Evolutionary conservation across 805 yeast species (phyloP).

Genomic region (Starmerella potacharoeniae): DNA sequence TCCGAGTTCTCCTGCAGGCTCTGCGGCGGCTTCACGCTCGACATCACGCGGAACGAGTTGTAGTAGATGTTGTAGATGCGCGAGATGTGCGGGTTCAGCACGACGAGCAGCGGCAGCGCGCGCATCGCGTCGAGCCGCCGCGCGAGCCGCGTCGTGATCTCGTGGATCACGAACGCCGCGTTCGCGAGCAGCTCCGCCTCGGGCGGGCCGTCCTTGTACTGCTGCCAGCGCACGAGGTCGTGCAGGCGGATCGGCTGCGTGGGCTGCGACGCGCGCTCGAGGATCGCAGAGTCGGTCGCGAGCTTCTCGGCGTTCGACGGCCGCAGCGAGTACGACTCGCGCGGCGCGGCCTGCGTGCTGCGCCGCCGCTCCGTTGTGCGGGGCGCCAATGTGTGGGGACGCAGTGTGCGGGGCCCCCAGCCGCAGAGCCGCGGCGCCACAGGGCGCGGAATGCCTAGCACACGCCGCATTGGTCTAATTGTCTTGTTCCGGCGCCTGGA

Average conservation of each 20-base stretch:
- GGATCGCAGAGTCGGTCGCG: conserved; percentile 19
- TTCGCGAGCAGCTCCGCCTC: conserved; percentile 25
- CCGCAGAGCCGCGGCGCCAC: background rate
- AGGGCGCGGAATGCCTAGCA: background rate
- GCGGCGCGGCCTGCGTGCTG: background rate
- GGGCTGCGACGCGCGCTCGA: conserved; percentile 16
- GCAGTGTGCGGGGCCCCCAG: background rate
- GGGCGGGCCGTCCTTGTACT: conserved; percentile 10
- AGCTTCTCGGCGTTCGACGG: conserved; percentile 13
- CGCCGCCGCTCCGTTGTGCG: background rate
- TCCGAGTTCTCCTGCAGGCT: conserved; percentile 43
- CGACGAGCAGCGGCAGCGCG: conserved; percentile 68
- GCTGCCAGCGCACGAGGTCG: conserved; percentile 18
- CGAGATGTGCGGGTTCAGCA: conserved; percentile 77
- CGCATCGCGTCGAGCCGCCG: conserved; percentile 60
- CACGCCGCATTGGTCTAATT: background rate
- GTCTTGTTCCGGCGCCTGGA: too few relatives aligned
- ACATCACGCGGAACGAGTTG: conserved; percentile 47
- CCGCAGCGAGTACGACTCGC: conserved; percentile 4
- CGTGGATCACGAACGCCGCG: conserved; percentile 23
- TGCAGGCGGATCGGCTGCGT: conserved; percentile 21
- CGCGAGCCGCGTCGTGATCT: conserved; percentile 37
- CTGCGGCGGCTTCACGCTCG: conserved; percentile 34
- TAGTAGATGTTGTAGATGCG: conserved; percentile 64
- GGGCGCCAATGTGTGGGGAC: too few relatives aligned